Evolutionary conservation across 345 rosid genomes (phyloP).

Genomic region (Lepidium aucheri): DNA sequence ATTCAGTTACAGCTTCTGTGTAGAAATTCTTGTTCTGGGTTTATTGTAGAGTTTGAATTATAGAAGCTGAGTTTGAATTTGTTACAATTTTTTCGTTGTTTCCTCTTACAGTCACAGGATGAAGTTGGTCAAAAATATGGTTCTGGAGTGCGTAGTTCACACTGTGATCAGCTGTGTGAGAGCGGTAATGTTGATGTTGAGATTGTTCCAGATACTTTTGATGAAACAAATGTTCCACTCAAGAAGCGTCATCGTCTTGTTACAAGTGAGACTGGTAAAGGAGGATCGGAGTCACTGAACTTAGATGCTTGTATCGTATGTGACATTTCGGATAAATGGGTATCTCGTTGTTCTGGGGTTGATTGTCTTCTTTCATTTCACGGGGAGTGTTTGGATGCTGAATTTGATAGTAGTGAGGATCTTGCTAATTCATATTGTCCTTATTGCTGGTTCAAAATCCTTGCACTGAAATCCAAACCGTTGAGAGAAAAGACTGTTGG

Average conservation of each 20-base stretch:
- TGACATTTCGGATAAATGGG: background rate
- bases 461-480: background rate
- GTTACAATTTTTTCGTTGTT: background rate
- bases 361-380: constrained; percentile 18
- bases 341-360: constrained; percentile 1
- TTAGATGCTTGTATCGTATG: constrained; percentile 24
- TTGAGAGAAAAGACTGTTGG: background rate
- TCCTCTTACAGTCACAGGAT: constrained; percentile 7
- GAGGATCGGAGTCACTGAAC: background rate
- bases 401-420: background rate
- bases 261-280: background rate
- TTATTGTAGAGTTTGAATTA: background rate
- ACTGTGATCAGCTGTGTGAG: background rate
- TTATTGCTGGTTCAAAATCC: constrained; percentile 18
- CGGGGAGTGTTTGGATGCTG: constrained; percentile 11
- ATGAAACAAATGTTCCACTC: constrained; percentile 2
- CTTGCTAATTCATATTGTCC: constrained; percentile 11
- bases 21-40: background rate
- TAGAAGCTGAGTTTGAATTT: background rate
- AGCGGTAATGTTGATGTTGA: background rate
- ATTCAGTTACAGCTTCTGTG: background rate
- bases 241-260: constrained; percentile 20
- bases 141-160: background rate
- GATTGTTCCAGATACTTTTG: constrained; percentile 2
- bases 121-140: background rate